Base-by-base conservation (phyloP, 2,329 filamentous ascomycete species). In the Cercospora sp. region DNA sequence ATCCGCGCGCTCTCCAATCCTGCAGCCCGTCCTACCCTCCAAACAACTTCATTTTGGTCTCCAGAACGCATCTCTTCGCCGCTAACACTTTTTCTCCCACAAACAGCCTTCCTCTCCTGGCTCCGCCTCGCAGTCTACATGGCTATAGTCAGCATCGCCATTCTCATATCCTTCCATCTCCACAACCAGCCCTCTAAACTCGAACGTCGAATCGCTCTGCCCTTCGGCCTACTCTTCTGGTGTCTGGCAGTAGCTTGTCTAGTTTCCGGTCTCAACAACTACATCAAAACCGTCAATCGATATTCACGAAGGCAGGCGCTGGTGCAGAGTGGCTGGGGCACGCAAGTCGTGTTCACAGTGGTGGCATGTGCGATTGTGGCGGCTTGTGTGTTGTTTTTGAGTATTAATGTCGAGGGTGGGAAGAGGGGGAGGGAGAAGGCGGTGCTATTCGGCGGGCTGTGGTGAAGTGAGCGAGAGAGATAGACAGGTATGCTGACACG, bases 281-380 rank as follows among this genome's bases (percentile, higher is more conserved):
- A 99, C 77, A 89, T 97, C 71, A 90, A 88, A 84, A 87, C 85
- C 74, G 89, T 98, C 26, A 91, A 91, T 74, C 90, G 92, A 77
- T 99, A 97, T 79, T 91, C 91, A 74, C 85, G 87, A 45, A 88
- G 89, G 72, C 85, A 86, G 28, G 95, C 95, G 0, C 86, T 98
- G 71, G 95, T 99, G 45, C 95, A 99, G 82, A 91, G 89, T 32
- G 95, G 95, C 1, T 95, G 92, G 91, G 94, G 93, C 80, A 98
- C 95, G 43, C 94, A 98, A 78, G 80, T 90, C 51, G 91, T 97
- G 26, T 86, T 92, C 74, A 86, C 84, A 2, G 79, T 87, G 3
- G 84, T 91, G 30, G 86, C 89, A 3, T 75, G 85, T 8, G 84
- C 84, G 40, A 92, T 92, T 69, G 82, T 91, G 30, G 88, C 84